Evolutionary conservation across 2,329 filamentous ascomycete genomes (phyloP), one percentile per base, ranked within the genome.

Genomic region (Epicoccum sorghinum): DNA sequence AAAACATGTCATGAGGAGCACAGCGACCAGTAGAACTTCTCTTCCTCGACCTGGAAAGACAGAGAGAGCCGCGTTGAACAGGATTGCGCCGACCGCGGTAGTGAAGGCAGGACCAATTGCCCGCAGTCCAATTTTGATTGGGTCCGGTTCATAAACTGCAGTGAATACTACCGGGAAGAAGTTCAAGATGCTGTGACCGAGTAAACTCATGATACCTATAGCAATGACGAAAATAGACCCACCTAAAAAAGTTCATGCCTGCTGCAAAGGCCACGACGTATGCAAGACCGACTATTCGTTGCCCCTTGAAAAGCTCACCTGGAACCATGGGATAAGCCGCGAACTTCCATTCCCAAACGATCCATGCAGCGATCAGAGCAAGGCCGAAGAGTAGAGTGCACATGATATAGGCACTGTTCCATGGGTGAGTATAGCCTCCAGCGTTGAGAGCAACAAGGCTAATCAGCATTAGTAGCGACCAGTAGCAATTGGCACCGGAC

Each of bases 321-420:
- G 76, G 76, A 13, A 78, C 65, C 70, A 78, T 77, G 5, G 75
- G 75, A 33, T 73, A 64, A 29, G 61, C 60, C 10, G 76, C 75
- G 35, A 72, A 70, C 40, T 74, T 74, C 63, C 62, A 69, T 49
- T 78, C 75, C 60, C 68, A 77, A 6, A 74, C 49, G 7, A 73
- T 45, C 61, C 73, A 77, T 2, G 54, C 61, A n/a, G 33, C 55
- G 18, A 77, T 69, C 1, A 77, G 64, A 2, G 58, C 55, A 10
- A 76, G 55, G 22, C 75, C 75, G 35, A 74, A 60, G 10, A 78
- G 54, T 4, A 78, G 63, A 5, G 67, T 71, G 52, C 66, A 69
- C 5, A 77, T 60, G 1, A 72, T 69, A 52, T 76, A 75, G 0
- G 71, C 75, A 9, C 68, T 73, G 0, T 58, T 65, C 76, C 76